phyloP scores from a whole-genome alignment of 345 rosid genomes.

The Limnanthes douglasii region DNA sequence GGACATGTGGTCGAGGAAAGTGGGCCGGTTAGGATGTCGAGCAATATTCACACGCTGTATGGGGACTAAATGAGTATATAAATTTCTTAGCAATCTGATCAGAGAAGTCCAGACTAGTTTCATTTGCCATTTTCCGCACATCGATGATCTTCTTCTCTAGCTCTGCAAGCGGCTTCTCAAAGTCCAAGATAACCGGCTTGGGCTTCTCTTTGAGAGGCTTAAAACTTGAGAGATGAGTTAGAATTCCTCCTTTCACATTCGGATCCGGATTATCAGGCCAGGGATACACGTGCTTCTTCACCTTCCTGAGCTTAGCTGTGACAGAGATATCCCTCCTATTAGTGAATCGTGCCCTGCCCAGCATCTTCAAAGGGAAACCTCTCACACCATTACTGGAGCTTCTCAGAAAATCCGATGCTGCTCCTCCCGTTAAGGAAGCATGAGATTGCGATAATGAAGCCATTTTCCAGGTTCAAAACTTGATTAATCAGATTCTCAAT shows the following conservation, averaged over 20 bases:
- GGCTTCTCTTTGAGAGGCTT: slow-evolving; percentile 61
- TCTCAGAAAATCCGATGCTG: slow-evolving; percentile 75
- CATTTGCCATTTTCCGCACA: slow-evolving; percentile 84
- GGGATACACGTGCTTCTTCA: slow-evolving; percentile 80
- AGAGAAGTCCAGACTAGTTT: slow-evolving; percentile 83
- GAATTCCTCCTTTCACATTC: slow-evolving; percentile 78
- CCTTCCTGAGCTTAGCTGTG: slow-evolving; percentile 51
- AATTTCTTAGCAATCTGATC: slow-evolving; percentile 73
- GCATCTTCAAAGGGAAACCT: slow-evolving; percentile 41
- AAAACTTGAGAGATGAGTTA: slow-evolving; percentile 61
- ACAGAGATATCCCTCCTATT: slow-evolving; percentile 20
- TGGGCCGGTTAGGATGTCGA: slow-evolving; percentile 92
- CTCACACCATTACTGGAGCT: slow-evolving; percentile 38
- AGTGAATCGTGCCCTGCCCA: slow-evolving; percentile 29
- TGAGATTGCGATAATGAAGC: slow-evolving; percentile 43
- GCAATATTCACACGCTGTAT: slow-evolving; percentile 93
- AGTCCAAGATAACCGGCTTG: slow-evolving; percentile 73
- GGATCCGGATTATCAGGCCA: slow-evolving; percentile 96
- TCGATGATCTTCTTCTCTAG: slow-evolving; percentile 79
- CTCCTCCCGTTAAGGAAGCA: slow-evolving; percentile 36
- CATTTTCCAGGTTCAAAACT: too few species aligned
- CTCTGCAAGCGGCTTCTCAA: slow-evolving; percentile 78
- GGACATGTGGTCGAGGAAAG: slow-evolving; percentile 89
- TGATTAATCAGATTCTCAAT: too few species aligned
- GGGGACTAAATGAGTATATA: slow-evolving; percentile 69